Evolutionary conservation across 2,329 filamentous ascomycete species (phyloP).

Genomic region (Xylariales sp.): DNA sequence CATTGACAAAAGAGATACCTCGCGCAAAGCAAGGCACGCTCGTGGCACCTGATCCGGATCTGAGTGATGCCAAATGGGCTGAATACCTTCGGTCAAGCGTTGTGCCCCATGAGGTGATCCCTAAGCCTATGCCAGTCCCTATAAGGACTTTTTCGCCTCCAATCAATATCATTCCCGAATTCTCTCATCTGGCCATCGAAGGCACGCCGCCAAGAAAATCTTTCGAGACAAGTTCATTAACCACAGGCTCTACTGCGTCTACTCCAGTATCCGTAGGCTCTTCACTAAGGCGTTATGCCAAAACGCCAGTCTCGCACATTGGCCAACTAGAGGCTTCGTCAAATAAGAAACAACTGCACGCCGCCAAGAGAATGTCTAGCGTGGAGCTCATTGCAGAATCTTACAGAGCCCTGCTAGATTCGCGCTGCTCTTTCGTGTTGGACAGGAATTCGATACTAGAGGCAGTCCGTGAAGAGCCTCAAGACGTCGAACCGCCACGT

Average conservation of each 20-base stretch:
- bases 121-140: slow-evolving; percentile 7
- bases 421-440: slow-evolving; percentile 27
- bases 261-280: slow-evolving; percentile 17
- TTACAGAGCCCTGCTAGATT: slow-evolving; percentile 42
- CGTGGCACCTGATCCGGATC: too few species aligned
- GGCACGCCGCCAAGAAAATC: slow-evolving; percentile 15
- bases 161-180: slow-evolving; percentile 13
- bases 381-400: slow-evolving; percentile 47
- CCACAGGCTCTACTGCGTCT: slow-evolving; percentile 13
- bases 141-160: slow-evolving; percentile 10
- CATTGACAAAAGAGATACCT: too few species aligned
- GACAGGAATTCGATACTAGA: slow-evolving; percentile 13
- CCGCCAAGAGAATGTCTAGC: slow-evolving; percentile 21
- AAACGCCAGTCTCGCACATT: slow-evolving; percentile 46
- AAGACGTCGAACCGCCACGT: too few species aligned
- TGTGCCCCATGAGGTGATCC: slow-evolving; percentile 11
- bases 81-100: slow-evolving; percentile 22
- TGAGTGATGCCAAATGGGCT: slow-evolving; percentile 22
- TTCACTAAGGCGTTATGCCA: slow-evolving; percentile 38
- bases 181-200: slow-evolving; percentile 29
- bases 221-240: slow-evolving; percentile 10
- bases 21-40: too few species aligned
- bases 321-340: slow-evolving; percentile 40
- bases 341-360: background rate
- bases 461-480: slow-evolving; percentile 1